Evolutionary conservation across 108 stramenopile genomes (phyloP).

Genomic region (Schizochytrium sp.): DNA sequence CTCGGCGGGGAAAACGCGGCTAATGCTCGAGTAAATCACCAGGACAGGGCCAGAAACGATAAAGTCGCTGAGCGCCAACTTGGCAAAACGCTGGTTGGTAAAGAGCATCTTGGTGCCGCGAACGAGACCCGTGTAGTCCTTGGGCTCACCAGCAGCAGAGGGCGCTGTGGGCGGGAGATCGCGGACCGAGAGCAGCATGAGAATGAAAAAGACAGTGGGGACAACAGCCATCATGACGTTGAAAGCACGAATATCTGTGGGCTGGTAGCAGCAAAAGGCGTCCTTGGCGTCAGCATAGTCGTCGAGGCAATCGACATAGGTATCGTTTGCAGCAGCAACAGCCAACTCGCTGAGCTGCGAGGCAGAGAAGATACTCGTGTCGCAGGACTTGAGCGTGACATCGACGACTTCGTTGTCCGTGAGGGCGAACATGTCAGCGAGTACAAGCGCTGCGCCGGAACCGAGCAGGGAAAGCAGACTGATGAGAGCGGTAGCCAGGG

Average conservation of each 20-base stretch:
- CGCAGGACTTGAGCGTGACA: not conserved
- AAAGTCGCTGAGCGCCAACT: not conserved
- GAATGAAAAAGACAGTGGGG: not conserved
- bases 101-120: not conserved
- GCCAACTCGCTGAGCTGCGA: too few relatives aligned
- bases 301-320: not conserved
- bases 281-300: not conserved
- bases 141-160: not conserved
- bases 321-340: not conserved
- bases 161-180: not conserved
- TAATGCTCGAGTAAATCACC: not conserved
- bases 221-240: not conserved
- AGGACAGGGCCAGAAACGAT: not conserved
- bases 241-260: not conserved
- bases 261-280: not conserved
- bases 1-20: not conserved
- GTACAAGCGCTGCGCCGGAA: not conserved
- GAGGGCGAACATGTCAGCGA: not conserved
- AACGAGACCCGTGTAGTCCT: not conserved
- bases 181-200: not conserved
- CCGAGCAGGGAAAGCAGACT: not conserved
- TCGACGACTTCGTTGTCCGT: not conserved
- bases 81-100: not conserved
- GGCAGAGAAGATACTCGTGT: not conserved
- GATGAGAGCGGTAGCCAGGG: not conserved